A percentile compares a stretch with the other conserved stretches of the same genome.
Evolutionary conservation across 495 filamentous ascomycete genomes (phyloP).

Genomic region (Lophiostoma macrostomum): DNA sequence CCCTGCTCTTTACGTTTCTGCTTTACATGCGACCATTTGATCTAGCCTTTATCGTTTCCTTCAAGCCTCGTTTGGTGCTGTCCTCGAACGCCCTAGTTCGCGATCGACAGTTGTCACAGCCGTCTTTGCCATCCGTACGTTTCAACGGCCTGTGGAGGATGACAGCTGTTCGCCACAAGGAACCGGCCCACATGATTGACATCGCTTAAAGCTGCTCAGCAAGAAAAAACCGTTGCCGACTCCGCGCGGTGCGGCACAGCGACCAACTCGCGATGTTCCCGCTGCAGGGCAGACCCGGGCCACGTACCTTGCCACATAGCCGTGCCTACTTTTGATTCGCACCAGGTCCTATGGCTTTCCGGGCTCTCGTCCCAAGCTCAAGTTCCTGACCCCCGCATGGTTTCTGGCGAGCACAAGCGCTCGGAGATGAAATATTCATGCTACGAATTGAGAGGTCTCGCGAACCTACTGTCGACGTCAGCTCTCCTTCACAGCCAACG

Average conservation of each 20-base stretch:
- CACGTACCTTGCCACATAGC: conserved; percentile 20
- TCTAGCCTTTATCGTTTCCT: no score
- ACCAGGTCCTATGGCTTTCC: conserved; percentile 1
- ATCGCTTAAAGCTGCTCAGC: background rate
- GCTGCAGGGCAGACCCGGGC: conserved; percentile 17
- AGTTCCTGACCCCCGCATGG: conserved; percentile 13
- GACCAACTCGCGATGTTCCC: background rate
- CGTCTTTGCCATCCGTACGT: conserved; percentile 18
- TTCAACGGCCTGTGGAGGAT: conserved; percentile 13
- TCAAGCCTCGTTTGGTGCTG: no score
- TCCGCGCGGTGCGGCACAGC: no score
- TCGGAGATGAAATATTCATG: conserved; percentile 27
- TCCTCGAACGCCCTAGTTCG: conserved; percentile 7
- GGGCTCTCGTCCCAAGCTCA: conserved; percentile 3
- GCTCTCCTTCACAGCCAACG: background rate
- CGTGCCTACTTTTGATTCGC: conserved; percentile 24
- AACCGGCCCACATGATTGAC: background rate
- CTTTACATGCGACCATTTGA: no score
- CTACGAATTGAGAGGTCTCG: conserved; percentile 7
- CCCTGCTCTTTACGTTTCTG: conserved; percentile 8
- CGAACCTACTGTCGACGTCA: conserved; percentile 10
- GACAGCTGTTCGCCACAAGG: background rate
- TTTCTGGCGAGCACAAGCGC: background rate
- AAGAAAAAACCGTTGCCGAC: background rate
- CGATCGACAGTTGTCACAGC: no score